These are phyloP conservation scores for Coniochaeta sp. DNA, from an alignment of 2,329 filamentous ascomycete species.

Conservation along the genomic window DNA sequence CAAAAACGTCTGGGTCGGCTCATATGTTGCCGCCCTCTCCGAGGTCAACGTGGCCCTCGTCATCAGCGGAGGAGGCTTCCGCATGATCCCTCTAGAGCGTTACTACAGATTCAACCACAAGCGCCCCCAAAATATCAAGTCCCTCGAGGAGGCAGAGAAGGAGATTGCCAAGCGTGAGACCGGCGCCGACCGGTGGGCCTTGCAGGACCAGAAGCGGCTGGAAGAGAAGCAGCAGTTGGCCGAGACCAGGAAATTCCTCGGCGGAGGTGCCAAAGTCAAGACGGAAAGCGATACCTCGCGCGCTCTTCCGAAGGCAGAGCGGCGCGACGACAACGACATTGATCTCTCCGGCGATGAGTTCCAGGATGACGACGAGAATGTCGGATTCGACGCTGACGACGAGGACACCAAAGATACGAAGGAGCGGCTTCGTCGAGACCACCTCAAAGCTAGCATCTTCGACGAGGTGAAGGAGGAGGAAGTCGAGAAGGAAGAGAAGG, in stretches of 20 bases:
- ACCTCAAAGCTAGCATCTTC: conserved; percentile 83
- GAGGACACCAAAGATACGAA: conserved; percentile 70
- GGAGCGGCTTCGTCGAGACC: conserved; percentile 68
- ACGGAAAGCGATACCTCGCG: conserved; percentile 60
- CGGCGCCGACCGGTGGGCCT: conserved; percentile 73
- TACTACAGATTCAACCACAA: conserved; percentile 87
- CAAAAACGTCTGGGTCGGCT: conserved; percentile 89
- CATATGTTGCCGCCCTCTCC: conserved; percentile 83
- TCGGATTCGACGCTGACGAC: conserved; percentile 69
- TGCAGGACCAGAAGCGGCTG: conserved; percentile 57
- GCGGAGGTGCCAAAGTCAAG: conserved; percentile 54
- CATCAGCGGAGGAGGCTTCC: conserved; percentile 61
- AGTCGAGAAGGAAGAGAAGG: conserved; percentile 67
- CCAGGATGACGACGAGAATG: conserved; percentile 79
- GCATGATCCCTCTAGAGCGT: conserved; percentile 88
- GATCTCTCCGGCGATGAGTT: conserved; percentile 68
- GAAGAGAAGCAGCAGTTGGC: conserved; percentile 53
- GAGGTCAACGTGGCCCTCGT: conserved; percentile 76
- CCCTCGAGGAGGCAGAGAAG: conserved; percentile 78
- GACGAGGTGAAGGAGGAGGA: conserved; percentile 61
- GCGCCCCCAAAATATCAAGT: conserved; percentile 69
- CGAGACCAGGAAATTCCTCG: conserved; percentile 44
- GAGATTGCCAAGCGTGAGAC: conserved; percentile 67
- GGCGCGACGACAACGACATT: conserved; percentile 63
- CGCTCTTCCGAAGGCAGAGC: conserved; percentile 54